phyloP scores from a whole-genome alignment of 2,329 filamentous ascomycete species.

The Trichoderma harzianum region DNA sequence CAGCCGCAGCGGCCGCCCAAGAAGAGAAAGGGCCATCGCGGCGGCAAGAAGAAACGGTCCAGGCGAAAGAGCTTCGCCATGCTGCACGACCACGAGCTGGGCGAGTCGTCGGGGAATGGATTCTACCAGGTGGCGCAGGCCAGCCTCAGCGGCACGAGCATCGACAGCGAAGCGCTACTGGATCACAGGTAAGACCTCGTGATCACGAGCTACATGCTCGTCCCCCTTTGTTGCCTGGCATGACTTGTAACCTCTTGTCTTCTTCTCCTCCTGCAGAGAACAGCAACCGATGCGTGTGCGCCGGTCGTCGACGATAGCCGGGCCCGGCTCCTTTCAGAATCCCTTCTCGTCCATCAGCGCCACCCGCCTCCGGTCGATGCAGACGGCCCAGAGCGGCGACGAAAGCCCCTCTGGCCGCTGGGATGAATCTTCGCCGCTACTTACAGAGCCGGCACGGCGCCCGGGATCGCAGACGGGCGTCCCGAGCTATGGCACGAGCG shows the following conservation, averaged over 20 bases:
- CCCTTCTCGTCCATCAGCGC: constrained; percentile 28
- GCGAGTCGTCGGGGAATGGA: constrained; percentile 35
- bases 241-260: not conserved
- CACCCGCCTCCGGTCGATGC: constrained; percentile 38
- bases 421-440: constrained; percentile 54
- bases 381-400: constrained; percentile 43
- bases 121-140: constrained; percentile 50
- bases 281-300: constrained; percentile 63
- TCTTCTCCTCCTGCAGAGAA: constrained; percentile 38
- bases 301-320: constrained; percentile 51
- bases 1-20: constrained; percentile 36
- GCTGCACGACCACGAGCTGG: constrained; percentile 47
- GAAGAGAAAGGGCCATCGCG: constrained; percentile 69
- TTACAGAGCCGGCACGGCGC: constrained; percentile 38
- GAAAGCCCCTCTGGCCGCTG: constrained; percentile 38
- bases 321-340: constrained; percentile 34
- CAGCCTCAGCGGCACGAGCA: constrained; percentile 76
- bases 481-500: constrained; percentile 43
- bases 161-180: constrained; percentile 83
- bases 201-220: not conserved
- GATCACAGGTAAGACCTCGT: constrained; percentile 67
- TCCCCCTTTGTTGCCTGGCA: not conserved
- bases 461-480: constrained; percentile 25
- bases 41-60: constrained; percentile 71
- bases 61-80: constrained; percentile 78